A percentile compares a stretch with the other conserved stretches of the same genome.
Conservation (phyloP, 2,329 filamentous ascomycete genomes). For the Acrocalymma vagum region DNA sequence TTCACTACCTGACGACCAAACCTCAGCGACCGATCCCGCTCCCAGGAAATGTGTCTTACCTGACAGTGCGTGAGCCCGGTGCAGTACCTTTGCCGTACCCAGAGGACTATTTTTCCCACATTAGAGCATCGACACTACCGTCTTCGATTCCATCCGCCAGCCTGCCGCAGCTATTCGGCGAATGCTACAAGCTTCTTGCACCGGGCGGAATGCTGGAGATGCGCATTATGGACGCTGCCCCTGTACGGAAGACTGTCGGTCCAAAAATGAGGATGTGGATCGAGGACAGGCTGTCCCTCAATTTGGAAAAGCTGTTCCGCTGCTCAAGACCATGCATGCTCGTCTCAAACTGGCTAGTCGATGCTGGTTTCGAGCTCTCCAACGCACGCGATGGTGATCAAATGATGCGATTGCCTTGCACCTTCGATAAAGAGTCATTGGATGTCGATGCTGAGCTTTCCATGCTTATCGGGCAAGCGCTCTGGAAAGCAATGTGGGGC, state of each 20-base stretch:
- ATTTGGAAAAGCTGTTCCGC: constrained; percentile 66
- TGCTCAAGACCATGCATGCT: constrained; percentile 67
- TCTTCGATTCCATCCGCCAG: constrained; percentile 65
- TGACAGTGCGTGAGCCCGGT: constrained; percentile 43
- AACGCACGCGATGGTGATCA: constrained; percentile 24
- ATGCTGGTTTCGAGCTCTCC: constrained; percentile 58
- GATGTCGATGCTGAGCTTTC: constrained; percentile 42
- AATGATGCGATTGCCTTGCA: constrained; percentile 40
- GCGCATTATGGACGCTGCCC: constrained; percentile 69
- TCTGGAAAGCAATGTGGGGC: constrained; percentile 51
- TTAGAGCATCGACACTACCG: constrained; percentile 60
- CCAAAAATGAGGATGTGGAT: constrained; percentile 68
- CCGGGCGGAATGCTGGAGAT: constrained; percentile 66
- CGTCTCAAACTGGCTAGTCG: constrained; percentile 67
- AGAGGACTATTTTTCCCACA: constrained; percentile 43
- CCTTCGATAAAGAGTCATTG: constrained; percentile 23
- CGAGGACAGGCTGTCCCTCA: constrained; percentile 66
- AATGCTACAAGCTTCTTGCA: constrained; percentile 65
- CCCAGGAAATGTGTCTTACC: constrained; percentile 37
- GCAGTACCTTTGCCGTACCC: constrained; percentile 61
- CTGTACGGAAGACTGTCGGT: constrained; percentile 64
- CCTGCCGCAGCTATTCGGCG: constrained; percentile 64
- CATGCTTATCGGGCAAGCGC: constrained; percentile 40
- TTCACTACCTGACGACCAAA: constrained; percentile 47
- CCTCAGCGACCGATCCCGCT: constrained; percentile 43